Evolutionary conservation across 2,329 filamentous ascomycete species (phyloP), one percentile per base, ranked within the genome.

Genomic region (Colletotrichum cuscutae): DNA sequence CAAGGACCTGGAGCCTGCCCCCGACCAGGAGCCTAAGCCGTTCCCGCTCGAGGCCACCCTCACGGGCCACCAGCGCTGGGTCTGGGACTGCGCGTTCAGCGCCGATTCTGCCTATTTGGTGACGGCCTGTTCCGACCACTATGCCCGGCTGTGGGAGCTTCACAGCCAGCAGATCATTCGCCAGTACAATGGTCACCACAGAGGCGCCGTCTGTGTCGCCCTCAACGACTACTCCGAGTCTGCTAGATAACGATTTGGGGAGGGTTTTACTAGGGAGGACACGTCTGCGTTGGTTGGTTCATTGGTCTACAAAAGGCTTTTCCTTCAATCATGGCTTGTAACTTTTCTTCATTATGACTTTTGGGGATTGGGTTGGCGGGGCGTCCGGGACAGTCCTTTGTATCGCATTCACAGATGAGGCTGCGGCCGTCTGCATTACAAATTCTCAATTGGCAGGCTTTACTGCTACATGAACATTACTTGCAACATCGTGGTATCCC

Each of bases 61-160:
- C 1, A 93, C 93, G 26, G 94, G 94, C 67, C 95, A 98, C 83
- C 95, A 98, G 84, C 92, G 95, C 66, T 98, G 95, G 95, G 95
- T 98, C 1, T 98, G 95, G 95, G 95, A 98, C 82, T 98, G 95
- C 79, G 95, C 95, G 1, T 98, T 98, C 83, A 96, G 93, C 74
- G 95, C 95, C 30, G 95, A 98, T 81, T 95, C 93, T 42, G 95
- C 95, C 0, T 98, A 98, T 79, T 87, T 98, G 7, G 95, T 98
- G 13, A 98, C 95, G 0, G 95, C 95, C 5, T 98, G 95, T 81
- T 96, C 93, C 54, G 95, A 98, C 80, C 95, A 98, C 81, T 98
- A 97, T 80, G 95, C 95, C 2, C 89, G 95, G 22, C 85, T 98
- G 69, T 98, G 95, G 95, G 95, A 98, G 85, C 86, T 98, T 75